Base-by-base conservation (phyloP, 2,329 filamentous ascomycete genomes). In the Aureobasidium melanogenum region DNA sequence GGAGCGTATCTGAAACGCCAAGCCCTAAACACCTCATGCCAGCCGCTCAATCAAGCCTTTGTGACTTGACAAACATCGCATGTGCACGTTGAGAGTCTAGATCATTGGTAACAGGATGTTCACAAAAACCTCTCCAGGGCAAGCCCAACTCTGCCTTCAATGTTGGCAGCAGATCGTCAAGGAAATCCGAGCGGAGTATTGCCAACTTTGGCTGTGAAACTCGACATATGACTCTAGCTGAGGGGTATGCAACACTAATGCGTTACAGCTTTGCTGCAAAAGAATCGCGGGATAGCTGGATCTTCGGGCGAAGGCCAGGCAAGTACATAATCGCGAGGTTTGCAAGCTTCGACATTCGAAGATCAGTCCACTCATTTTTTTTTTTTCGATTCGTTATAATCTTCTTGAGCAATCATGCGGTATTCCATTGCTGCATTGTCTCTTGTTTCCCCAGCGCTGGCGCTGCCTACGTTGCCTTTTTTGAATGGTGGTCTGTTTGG, bases 241-340 rank as follows among this genome's bases (percentile, higher is more conserved):
- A 24, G 51, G 17, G 38, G 41, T 32, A 58, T 58, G 54, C 54
- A 58, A 58, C 54, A 58, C 54, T 58, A 38, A 58, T 47, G 54
- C 54, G 54, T 58, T 47, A 58, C 54, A 36, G 41, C 24, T 47
- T 47, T 41, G 26, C 32, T 44, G 22, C 46, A 32, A 34, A 28
- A 28, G 5, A 8, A 32, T n/a, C 14, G 32, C 24, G 36, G 17
- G 5, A 28, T 17, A 44, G 38, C 14, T 22, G 38, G 7, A 24
- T 56, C 38, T n/a, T 56, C 52, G 52, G 52, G 32, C 32, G 43
- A 43, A 56, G 17, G 10, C 4, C 28, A 56, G 26, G 17, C 28
- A 43, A 56, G 52, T 56, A 56, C 52, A 56, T 56, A 56, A 56
- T 17, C 28, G 8, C 5, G 28, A 26, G 41, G 26, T 17, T 22